These are phyloP conservation scores for Kingdonia uniflora DNA, from an alignment of 164 flowering plant species.

Conservation along the genomic window DNA sequence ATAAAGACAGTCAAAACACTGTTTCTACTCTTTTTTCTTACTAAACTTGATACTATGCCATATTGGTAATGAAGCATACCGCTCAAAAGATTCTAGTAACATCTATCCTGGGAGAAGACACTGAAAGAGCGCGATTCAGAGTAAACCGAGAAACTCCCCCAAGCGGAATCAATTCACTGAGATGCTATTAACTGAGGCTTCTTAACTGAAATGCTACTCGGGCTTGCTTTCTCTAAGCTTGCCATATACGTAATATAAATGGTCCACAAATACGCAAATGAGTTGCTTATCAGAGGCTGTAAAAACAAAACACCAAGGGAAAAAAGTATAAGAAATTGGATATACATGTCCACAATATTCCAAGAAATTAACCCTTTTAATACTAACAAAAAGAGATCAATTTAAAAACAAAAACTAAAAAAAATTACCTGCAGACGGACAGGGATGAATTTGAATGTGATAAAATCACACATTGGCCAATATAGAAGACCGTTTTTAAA, in stretches of 20 bases:
- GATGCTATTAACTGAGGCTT: background rate
- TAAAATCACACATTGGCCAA: conserved; percentile 85
- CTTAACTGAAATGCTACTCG: conserved; percentile 5
- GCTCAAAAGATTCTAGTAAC: too few species aligned
- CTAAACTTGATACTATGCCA: too few species aligned
- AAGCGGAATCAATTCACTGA: background rate
- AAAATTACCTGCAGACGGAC: conserved; percentile 91
- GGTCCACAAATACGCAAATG: conserved; percentile 79
- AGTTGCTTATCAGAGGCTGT: conserved; percentile 77
- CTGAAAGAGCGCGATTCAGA: too few species aligned
- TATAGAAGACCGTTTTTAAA: conserved; percentile 47
- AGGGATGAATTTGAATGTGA: conserved; percentile 66
- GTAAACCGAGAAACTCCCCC: too few species aligned
- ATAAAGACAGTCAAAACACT: too few species aligned
- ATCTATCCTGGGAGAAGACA: too few species aligned
- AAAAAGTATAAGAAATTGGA: conserved; percentile 2
- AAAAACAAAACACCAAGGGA: conserved; percentile 7
- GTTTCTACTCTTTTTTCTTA: too few species aligned
- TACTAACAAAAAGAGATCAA: background rate
- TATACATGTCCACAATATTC: background rate
- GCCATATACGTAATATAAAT: conserved; percentile 91
- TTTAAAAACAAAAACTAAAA: too few species aligned
- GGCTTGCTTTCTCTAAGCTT: conserved; percentile 44
- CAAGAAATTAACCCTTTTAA: too few species aligned
- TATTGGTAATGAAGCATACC: too few species aligned